Percentiles rank a stretch among this genome's conserved stretches.
Conservation (phyloP, 75 land plant genomes). For the Sequoia sempervirens region DNA sequence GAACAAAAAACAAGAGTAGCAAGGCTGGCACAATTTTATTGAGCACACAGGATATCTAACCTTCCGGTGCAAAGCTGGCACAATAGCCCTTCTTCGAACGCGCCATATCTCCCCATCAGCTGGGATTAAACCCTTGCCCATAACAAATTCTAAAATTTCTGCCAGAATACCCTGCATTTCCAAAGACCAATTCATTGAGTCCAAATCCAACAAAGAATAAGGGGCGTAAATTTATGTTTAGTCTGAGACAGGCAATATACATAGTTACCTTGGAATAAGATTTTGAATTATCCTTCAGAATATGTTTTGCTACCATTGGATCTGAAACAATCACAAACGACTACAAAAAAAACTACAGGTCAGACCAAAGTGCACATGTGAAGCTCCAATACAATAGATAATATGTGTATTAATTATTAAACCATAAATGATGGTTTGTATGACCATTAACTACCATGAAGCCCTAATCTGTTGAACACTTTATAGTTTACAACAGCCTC, state of each 20-base stretch:
- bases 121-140: constrained; percentile 97
- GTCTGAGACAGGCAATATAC: not conserved
- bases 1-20: not conserved
- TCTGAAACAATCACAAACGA: constrained; percentile 94
- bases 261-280: constrained; percentile 34
- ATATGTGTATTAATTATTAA: not conserved
- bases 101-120: constrained; percentile 98
- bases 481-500: not conserved
- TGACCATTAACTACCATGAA: not conserved
- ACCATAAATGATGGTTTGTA: not conserved
- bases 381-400: not conserved
- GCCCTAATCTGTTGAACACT: not conserved
- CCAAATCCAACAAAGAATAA: not conserved
- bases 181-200: not conserved
- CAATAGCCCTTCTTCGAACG: constrained; percentile 80
- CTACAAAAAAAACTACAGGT: constrained; percentile 9
- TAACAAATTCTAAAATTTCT: constrained; percentile 93
- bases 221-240: not conserved
- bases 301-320: constrained; percentile 81
- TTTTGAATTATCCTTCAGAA: constrained; percentile 80
- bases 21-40: not conserved
- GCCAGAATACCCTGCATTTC: constrained; percentile 80
- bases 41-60: constrained; percentile 19
- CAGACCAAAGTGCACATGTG: not conserved
- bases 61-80: constrained; percentile 89